Evolutionary conservation across 495 filamentous ascomycete species (phyloP).

Genomic region (Neohortaea acidophila): DNA sequence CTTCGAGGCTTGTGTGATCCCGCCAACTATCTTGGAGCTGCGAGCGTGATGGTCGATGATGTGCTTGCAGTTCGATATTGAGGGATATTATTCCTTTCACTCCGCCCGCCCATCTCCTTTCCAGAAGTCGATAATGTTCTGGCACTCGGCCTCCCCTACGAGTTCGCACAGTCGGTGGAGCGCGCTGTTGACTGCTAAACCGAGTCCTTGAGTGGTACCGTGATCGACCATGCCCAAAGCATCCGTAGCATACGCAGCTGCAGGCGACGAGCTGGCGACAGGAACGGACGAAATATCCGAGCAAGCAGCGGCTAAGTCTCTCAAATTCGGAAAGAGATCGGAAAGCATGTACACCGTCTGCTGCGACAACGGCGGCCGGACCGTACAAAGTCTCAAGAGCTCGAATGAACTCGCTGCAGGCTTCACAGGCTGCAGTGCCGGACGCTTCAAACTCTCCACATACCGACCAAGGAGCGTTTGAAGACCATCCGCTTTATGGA

Average conservation of each 20-base stretch:
- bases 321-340: conserved; percentile 18
- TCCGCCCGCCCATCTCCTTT: conserved; percentile 21
- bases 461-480: conserved; percentile 7
- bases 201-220: background rate
- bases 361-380: conserved; percentile 11
- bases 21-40: conserved; percentile 36
- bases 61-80: conserved; percentile 24
- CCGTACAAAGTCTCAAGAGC: conserved; percentile 22
- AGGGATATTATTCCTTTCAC: conserved; percentile 1
- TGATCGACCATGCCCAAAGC: background rate
- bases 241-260: background rate
- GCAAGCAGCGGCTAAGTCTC: conserved; percentile 18
- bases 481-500: conserved; percentile 6
- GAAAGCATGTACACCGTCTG: conserved; percentile 19
- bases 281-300: conserved; percentile 1
- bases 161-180: conserved; percentile 11
- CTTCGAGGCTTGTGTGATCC: conserved; percentile 34
- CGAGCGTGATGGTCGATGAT: conserved; percentile 36
- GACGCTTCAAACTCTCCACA: background rate
- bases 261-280: conserved; percentile 4
- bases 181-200: no score
- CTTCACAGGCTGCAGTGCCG: background rate
- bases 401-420: conserved; percentile 9
- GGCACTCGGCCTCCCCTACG: conserved; percentile 17
- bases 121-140: conserved; percentile 21